Evolutionary conservation across 2,329 filamentous ascomycete genomes (phyloP).

Genomic region (Dryadomyces sulphureus): DNA sequence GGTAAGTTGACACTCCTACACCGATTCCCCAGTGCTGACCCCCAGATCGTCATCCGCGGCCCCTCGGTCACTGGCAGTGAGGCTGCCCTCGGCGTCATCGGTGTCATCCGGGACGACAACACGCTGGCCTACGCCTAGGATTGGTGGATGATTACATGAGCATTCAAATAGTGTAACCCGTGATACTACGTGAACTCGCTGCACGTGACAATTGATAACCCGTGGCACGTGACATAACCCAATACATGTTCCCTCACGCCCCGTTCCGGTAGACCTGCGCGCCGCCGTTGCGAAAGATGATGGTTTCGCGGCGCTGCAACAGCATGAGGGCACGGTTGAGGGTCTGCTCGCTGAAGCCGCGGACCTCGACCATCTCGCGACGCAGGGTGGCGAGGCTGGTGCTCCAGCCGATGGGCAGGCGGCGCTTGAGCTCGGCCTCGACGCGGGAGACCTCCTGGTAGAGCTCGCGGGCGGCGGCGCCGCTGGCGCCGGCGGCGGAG

Average conservation of each 20-base stretch:
- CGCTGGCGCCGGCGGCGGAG: slow-evolving; percentile 16
- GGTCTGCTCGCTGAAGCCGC: slow-evolving; percentile 76
- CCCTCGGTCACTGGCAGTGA: slow-evolving; percentile 59
- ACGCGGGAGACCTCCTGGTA: slow-evolving; percentile 80
- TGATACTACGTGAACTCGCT: no score
- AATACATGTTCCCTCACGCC: slow-evolving; percentile 34
- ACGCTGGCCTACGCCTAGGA: slow-evolving; percentile 45
- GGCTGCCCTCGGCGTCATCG: slow-evolving; percentile 46
- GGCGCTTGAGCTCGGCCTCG: slow-evolving; percentile 74
- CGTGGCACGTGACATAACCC: neutral
- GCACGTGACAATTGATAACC: no score
- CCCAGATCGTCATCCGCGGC: slow-evolving; percentile 54
- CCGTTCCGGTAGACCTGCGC: slow-evolving; percentile 61
- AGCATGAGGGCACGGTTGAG: slow-evolving; percentile 76
- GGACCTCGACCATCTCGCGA: slow-evolving; percentile 81
- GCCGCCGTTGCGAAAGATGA: slow-evolving; percentile 66
- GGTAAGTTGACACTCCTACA: slow-evolving; percentile 27
- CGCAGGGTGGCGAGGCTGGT: slow-evolving; percentile 76
- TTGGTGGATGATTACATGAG: neutral
- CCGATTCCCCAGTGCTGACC: neutral
- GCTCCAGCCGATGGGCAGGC: slow-evolving; percentile 89
- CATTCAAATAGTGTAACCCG: neutral
- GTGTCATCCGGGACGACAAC: slow-evolving; percentile 54
- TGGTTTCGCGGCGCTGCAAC: slow-evolving; percentile 73
- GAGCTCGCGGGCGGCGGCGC: slow-evolving; percentile 70